Evolutionary conservation across 1,139 yeast species (phyloP), one percentile per base, ranked within the genome.

Genomic region (Magnusiomyces magnusii): DNA sequence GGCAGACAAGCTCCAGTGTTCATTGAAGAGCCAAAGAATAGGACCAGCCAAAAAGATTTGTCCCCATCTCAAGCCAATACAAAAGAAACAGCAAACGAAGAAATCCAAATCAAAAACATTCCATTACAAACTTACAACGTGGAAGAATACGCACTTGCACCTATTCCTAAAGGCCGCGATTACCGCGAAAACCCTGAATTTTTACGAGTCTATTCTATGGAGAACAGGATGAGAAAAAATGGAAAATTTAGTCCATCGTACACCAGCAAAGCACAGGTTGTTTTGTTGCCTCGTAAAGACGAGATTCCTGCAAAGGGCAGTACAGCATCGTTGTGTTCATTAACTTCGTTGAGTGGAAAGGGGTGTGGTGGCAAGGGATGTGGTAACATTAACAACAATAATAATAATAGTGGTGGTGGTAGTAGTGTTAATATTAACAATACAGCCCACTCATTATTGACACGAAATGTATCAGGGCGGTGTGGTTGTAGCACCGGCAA

Each of bases 171-270:
- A 42, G 28, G 36, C 19, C 58, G 58, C 31, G 55, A 52, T 36
- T 47, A 44, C 25, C 62, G 68, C 65, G 60, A 73, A 66, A 73
- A 73, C 62, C 68, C 75, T n/a, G 71, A 71, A 50, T 73, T 73
- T 63, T 66, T 73, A 54, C 69, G 75, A 9, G 63, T 73, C 21
- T 68, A 71, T 51, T 76, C 76, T 2, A 64, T 73, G 54, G 76
- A 73, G 59, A 63, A 68, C 42, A 61, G 67, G 50, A 73, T 73
- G 76, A 47, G 61, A 59, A 31, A 34, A 49, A 63, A 66, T 53
- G 76, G 76, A 52, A 73, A 73, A 60, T 65, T 73, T 41, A 69
- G 69, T 53, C 66, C 65, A 15, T 62, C 63, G 17, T 69, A 68
- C 56, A 61, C 63, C n/a, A 73, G 58, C 53, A 47, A 47, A 42